Percentiles rank a stretch among this genome's conserved stretches.
These are phyloP conservation scores for Hypomontagnella submonticulosa DNA, from an alignment of 495 filamentous ascomycete species.

Conservation along the genomic window DNA sequence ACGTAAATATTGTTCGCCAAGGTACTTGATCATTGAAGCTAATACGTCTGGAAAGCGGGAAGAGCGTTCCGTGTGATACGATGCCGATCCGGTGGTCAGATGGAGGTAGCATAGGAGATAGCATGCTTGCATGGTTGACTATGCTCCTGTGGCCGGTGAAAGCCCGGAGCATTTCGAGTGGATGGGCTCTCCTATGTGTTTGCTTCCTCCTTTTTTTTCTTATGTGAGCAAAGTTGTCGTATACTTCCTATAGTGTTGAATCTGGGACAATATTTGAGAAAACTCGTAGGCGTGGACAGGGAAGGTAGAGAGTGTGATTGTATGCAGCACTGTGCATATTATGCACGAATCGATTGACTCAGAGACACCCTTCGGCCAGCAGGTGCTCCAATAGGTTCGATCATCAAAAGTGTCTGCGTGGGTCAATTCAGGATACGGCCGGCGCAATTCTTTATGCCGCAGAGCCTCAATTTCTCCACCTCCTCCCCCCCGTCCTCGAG, in stretches of 20 bases:
- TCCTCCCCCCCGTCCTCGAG: neutral
- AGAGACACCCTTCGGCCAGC: constrained; percentile 7
- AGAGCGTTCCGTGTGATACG: constrained; percentile 29
- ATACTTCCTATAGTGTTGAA: constrained; percentile 13
- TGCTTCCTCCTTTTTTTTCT: constrained; percentile 15
- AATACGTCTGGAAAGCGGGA: constrained; percentile 27
- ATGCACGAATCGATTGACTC: constrained; percentile 19
- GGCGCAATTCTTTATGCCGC: constrained; percentile 6
- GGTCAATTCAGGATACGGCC: neutral
- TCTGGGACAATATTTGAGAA: constrained; percentile 8
- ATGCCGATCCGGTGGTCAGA: constrained; percentile 43
- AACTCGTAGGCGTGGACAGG: constrained; percentile 9
- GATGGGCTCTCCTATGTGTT: constrained; percentile 18
- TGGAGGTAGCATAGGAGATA: constrained; percentile 11
- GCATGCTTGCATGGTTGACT: constrained; percentile 11
- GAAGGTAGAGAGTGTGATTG: constrained; percentile 7
- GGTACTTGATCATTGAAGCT: constrained; percentile 26
- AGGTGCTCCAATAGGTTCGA: constrained; percentile 21
- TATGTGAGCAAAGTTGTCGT: constrained; percentile 28
- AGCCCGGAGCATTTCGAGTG: constrained; percentile 4
- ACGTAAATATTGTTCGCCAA: constrained; percentile 21
- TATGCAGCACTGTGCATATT: constrained; percentile 14
- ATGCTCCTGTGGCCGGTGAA: constrained; percentile 25
- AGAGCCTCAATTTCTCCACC: constrained; percentile 36
- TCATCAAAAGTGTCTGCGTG: constrained; percentile 13